phyloP scores from a whole-genome alignment of 1,284 basidiomycete genomes.

The Hymenochaete sp. region DNA sequence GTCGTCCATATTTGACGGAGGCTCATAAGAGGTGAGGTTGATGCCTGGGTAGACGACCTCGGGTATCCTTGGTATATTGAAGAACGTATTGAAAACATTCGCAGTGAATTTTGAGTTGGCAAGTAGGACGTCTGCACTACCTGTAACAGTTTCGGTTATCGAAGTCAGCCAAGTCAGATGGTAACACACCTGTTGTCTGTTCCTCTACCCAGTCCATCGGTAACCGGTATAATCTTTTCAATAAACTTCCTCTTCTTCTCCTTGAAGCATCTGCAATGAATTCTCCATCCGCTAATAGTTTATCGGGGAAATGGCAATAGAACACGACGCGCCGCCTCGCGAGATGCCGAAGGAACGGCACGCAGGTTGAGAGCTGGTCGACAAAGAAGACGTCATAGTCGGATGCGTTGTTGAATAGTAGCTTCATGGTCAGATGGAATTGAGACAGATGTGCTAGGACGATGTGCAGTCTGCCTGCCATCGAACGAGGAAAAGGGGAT shows the following conservation, averaged over 20 bases:
- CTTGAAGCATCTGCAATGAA: conserved; percentile 47
- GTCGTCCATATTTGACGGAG: conserved; percentile 33
- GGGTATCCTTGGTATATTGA: conserved; percentile 60
- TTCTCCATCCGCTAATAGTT: conserved; percentile 74
- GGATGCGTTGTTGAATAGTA: conserved; percentile 41
- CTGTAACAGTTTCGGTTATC: conserved; percentile 8
- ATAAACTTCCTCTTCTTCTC: conserved; percentile 35
- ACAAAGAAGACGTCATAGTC: conserved; percentile 85
- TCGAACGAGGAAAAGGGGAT: conserved; percentile 71
- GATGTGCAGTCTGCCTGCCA: conserved; percentile 76
- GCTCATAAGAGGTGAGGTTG: conserved; percentile 64
- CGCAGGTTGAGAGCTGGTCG: conserved; percentile 88
- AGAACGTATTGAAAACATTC: conserved; percentile 68
- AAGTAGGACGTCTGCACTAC: conserved; percentile 84
- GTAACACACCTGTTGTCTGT: conserved; percentile 68
- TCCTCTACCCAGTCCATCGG: conserved; percentile 93
- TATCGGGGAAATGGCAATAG: conserved; percentile 98
- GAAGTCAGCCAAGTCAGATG: neutral
- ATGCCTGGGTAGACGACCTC: conserved; percentile 90
- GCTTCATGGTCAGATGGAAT: conserved; percentile 63
- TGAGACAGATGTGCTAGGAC: conserved; percentile 86
- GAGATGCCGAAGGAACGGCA: conserved; percentile 72
- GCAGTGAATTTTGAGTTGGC: conserved; percentile 91
- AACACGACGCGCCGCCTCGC: conserved; percentile 78
- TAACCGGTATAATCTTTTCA: conserved; percentile 73